Evolutionary conservation across 2,329 filamentous ascomycete genomes (phyloP).

Genomic region (Penicillium sp.): DNA sequence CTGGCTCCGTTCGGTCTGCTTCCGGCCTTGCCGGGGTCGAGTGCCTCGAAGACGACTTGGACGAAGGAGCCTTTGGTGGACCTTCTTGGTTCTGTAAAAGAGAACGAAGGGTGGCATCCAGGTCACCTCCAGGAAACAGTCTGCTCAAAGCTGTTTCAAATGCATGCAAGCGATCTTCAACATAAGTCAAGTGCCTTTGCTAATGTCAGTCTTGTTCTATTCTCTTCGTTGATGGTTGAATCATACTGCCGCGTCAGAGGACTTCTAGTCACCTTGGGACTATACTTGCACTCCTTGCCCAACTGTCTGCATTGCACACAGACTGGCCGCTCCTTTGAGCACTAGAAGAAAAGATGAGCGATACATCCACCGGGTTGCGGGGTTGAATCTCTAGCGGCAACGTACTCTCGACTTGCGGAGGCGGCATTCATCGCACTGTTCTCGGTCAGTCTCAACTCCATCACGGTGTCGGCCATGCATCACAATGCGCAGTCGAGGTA

Average conservation of each 20-base stretch:
- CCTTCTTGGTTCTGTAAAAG: constrained; percentile 38
- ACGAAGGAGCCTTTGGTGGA: constrained; percentile 32
- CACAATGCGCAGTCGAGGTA: too few relatives aligned
- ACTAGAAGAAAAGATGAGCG: constrained; percentile 29
- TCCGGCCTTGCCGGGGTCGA: constrained; percentile 38
- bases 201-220: constrained; percentile 12
- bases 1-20: constrained; percentile 34
- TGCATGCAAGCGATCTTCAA: constrained; percentile 40
- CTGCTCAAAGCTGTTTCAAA: constrained; percentile 40
- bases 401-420: constrained; percentile 41
- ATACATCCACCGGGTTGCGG: neutral
- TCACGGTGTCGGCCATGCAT: neutral
- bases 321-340: constrained; percentile 42
- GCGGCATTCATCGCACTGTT: constrained; percentile 42
- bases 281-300: constrained; percentile 43
- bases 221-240: neutral
- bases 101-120: constrained; percentile 40
- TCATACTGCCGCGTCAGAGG: constrained; percentile 44
- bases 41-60: constrained; percentile 39
- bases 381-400: neutral
- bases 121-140: constrained; percentile 40
- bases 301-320: constrained; percentile 42
- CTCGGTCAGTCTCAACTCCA: constrained; percentile 7
- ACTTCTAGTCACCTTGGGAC: constrained; percentile 42
- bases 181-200: constrained; percentile 40